These are phyloP conservation scores for Beauveria medogensis DNA, from an alignment of 2,329 filamentous ascomycete genomes.

Conservation along the genomic window DNA sequence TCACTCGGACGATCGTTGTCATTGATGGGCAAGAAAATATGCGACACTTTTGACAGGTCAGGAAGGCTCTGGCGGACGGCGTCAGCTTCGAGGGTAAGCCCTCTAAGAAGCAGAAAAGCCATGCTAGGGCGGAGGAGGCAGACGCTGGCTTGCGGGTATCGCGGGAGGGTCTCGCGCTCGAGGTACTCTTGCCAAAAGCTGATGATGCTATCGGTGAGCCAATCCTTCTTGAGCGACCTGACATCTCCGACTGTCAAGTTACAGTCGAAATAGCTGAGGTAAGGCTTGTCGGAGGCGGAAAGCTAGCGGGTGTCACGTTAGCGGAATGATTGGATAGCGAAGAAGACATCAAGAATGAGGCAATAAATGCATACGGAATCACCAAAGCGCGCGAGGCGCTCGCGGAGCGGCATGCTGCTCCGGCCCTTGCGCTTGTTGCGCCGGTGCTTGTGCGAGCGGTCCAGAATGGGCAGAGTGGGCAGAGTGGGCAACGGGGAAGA, in stretches of 20 bases:
- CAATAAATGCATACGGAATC: conserved; percentile 30
- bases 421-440: conserved; percentile 14
- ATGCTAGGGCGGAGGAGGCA: conserved; percentile 86
- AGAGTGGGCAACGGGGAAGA: neutral
- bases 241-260: conserved; percentile 76
- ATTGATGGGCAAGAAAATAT: conserved; percentile 94
- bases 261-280: conserved; percentile 35
- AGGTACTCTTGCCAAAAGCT: conserved; percentile 98
- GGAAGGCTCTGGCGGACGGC: conserved; percentile 58
- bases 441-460: neutral
- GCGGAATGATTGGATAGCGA: neutral
- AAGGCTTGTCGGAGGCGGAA: conserved; percentile 27
- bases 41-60: conserved; percentile 70
- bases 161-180: conserved; percentile 76
- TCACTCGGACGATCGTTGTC: conserved; percentile 59
- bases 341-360: neutral
- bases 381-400: conserved; percentile 39
- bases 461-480: neutral
- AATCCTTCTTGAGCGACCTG: conserved; percentile 80
- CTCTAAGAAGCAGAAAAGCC: conserved; percentile 80
- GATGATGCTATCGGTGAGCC: conserved; percentile 96
- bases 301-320: conserved; percentile 34
- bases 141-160: conserved; percentile 77
- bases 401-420: conserved; percentile 30
- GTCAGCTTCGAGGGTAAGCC: too few relatives aligned